Conservation (phyloP, 257 asterid species). For the Solanum pinnatisectum region DNA sequence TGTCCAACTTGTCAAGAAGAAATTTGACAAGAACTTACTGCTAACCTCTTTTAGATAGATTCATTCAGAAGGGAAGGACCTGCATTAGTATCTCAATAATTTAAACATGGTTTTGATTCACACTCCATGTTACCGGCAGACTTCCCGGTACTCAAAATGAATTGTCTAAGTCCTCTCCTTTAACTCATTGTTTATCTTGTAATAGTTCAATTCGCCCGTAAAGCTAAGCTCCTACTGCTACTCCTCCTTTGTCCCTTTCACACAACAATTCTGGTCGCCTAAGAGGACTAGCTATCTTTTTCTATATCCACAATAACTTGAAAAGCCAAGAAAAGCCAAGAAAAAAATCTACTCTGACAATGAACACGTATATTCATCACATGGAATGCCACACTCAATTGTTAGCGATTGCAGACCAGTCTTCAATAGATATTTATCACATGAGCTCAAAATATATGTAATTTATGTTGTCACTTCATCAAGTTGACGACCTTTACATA, state of each 20-base stretch:
- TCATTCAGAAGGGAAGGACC: neutral
- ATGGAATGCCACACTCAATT: neutral
- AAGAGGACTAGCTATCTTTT: neutral
- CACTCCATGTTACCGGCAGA: neutral
- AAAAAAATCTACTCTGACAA: neutral
- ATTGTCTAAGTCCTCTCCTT: neutral
- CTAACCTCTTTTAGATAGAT: neutral
- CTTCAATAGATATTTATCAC: neutral
- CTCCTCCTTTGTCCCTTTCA: neutral
- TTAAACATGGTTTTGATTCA: neutral
- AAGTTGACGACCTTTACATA: neutral
- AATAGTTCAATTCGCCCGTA: neutral
- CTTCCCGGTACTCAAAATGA: neutral
- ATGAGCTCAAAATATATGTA: neutral
- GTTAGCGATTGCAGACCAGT: neutral
- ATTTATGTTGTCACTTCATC: neutral
- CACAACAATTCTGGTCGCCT: neutral
- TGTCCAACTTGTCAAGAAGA: neutral
- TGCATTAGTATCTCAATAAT: neutral
- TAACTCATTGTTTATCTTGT: neutral
- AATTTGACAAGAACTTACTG: neutral
- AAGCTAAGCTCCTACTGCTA: neutral
- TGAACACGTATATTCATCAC: neutral
- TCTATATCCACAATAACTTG: neutral
- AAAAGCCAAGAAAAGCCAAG: neutral